Percentiles rank a stretch among this genome's conserved stretches.
phyloP scores from a whole-genome alignment of 345 rosid species.

The Litchi chinensis region DNA sequence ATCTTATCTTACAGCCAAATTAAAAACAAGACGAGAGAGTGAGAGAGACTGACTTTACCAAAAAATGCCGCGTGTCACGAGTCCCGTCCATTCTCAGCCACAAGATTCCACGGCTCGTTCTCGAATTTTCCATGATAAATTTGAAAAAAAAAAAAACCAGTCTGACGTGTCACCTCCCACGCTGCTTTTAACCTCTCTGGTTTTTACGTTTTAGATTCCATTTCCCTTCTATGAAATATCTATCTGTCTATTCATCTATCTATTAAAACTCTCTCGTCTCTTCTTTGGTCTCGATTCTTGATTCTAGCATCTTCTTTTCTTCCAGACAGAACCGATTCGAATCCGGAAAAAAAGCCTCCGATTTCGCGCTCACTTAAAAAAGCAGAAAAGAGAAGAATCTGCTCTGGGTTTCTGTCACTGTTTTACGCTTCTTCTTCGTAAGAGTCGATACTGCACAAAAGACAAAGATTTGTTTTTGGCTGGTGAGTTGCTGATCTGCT shows the following conservation, averaged over 20 bases:
- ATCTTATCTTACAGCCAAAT: constrained; percentile 30
- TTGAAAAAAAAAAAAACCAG: neutral
- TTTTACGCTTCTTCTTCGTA: neutral
- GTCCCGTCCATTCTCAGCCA: constrained; percentile 48
- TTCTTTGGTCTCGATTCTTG: neutral
- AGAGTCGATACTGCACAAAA: neutral
- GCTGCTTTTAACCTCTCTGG: constrained; percentile 7
- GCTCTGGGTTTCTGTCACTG: neutral
- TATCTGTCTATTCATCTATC: neutral
- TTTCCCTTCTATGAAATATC: neutral
- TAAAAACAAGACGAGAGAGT: neutral
- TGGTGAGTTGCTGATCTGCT: constrained; percentile 6
- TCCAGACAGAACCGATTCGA: neutral
- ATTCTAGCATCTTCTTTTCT: neutral
- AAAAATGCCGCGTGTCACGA: constrained; percentile 36
- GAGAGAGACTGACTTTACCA: neutral
- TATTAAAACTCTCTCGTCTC: neutral
- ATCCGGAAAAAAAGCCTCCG: neutral
- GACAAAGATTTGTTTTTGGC: neutral
- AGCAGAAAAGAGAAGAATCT: neutral
- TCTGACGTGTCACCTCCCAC: constrained; percentile 47
- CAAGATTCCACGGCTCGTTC: constrained; percentile 44
- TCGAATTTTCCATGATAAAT: constrained; percentile 44
- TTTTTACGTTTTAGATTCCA: neutral
- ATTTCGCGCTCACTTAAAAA: neutral